phyloP scores from a whole-genome alignment of 768 basidiomycete genomes.

The Polyporus arcularius region DNA sequence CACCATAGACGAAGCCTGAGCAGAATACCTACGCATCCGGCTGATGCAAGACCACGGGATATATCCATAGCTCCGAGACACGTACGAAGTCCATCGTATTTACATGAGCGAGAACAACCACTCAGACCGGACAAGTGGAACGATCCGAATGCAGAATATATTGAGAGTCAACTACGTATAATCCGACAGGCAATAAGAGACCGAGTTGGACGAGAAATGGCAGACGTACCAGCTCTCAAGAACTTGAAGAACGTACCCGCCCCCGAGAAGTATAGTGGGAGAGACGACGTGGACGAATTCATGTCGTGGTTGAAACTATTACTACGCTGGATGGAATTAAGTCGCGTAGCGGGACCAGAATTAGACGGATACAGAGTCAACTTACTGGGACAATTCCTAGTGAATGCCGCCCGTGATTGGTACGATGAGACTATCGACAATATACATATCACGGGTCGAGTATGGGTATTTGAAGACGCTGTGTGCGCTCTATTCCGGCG shows the following conservation, averaged over 20 bases:
- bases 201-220: neutral
- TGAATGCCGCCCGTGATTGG: neutral
- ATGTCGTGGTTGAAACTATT: neutral
- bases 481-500: neutral
- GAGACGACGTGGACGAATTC: slow-evolving; percentile 4
- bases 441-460: neutral
- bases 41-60: too few species aligned
- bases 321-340: neutral
- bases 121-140: neutral
- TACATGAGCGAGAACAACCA: too few species aligned
- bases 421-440: slow-evolving; percentile 1
- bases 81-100: too few species aligned
- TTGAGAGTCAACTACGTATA: neutral
- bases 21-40: too few species aligned
- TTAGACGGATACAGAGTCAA: neutral
- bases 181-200: neutral
- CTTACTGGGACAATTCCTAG: neutral
- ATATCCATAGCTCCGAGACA: too few species aligned
- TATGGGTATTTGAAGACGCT: neutral
- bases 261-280: neutral
- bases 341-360: neutral
- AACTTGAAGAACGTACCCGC: neutral
- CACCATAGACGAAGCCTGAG: too few species aligned
- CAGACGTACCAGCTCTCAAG: neutral
- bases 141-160: neutral